Percentiles rank a stretch among this genome's conserved stretches.
Conservation (phyloP, 1,139 yeast genomes). For the Zygosaccharomyces sapae region DNA sequence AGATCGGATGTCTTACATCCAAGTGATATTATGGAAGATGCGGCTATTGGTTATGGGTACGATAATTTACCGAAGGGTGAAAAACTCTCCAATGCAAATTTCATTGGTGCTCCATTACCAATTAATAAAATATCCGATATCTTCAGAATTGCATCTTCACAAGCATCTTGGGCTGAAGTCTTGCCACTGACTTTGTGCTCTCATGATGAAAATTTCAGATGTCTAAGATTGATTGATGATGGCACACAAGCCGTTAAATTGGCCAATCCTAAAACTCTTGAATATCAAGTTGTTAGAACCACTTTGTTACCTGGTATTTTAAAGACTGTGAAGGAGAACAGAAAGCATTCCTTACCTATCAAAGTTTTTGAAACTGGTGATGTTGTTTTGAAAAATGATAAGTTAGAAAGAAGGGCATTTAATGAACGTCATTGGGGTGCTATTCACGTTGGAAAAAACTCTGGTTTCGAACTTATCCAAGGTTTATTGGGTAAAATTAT, state of each 20-base stretch:
- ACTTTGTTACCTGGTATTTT: slow-evolving; percentile 89
- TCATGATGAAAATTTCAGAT: slow-evolving; percentile 92
- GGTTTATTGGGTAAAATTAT: slow-evolving; percentile 91
- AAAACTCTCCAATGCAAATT: slow-evolving; percentile 73
- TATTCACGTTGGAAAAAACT: slow-evolving; percentile 85
- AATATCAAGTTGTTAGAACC: slow-evolving; percentile 97
- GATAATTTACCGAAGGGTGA: slow-evolving; percentile 79
- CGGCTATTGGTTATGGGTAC: slow-evolving; percentile 94
- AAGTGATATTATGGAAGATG: slow-evolving; percentile 99
- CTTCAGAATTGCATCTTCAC: slow-evolving; percentile 84
- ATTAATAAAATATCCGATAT: slow-evolving; percentile 89
- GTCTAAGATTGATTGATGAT: slow-evolving; percentile 72
- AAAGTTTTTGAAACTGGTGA: slow-evolving; percentile 95
- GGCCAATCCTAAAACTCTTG: slow-evolving; percentile 94
- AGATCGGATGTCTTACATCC: slow-evolving; percentile 95
- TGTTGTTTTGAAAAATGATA: slow-evolving; percentile 77
- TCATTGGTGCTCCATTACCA: slow-evolving; percentile 79
- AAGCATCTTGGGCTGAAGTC: slow-evolving; percentile 94
- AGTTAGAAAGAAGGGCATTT: slow-evolving; percentile 81
- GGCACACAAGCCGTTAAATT: slow-evolving; percentile 74
- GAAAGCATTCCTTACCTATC: slow-evolving; percentile 92
- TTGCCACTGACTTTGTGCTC: slow-evolving; percentile 94
- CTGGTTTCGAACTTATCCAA: slow-evolving; percentile 92
- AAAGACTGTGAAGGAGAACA: slow-evolving; percentile 92
- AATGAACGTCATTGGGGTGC: slow-evolving; percentile 97